Base-by-base conservation (phyloP, 768 basidiomycete genomes). In the Hypholoma sublateritium region DNA sequence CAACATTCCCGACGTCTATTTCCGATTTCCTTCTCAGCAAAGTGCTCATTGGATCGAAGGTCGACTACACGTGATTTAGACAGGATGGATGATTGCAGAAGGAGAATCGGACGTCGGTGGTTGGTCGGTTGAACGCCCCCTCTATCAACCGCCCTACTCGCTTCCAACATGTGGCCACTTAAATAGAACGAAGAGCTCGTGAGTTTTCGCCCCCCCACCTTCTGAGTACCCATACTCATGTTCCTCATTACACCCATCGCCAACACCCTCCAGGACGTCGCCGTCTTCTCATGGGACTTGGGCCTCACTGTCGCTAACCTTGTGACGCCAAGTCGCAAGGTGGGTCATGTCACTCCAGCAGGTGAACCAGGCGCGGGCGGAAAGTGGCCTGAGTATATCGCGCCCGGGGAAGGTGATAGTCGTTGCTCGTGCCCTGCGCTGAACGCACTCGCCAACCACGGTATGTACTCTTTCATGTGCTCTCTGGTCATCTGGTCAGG, bases 361-460 rank as follows among this genome's bases (percentile, higher is more conserved):
- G 85, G 84, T 0, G 70, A 77, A 50, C 80, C 82, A 2, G 88
- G 87, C 0, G 78, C 72, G 47, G 81, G 76, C 28, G 86, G 88
- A 0, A 65, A 76, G 44, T 92, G 89, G 89, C 88, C 89, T 0
- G 82, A 86, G 63, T 91, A 79, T 64, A 70, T 77, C 1, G 69
- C 85, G 2, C 80, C 88, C 9, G 70, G 69, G 55, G 77, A 83
- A 8, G 82, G 81, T 1, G 89, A 91, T 61, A 90, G 89, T 63
- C 76, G 91, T 2, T 82, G 82, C 59, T 81, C 85, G 1, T 92
- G 90, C 60, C 90, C 90, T 1, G 89, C 81, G 12, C 67, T 93
- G 57, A 93, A 93, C 61, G 86, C 88, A 0, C 75, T 93, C 82
- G 89, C 91, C 6, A 93, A 93, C 67, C 91, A 93, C 58, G 91